Percentiles rank a stretch among this genome's conserved stretches.
Evolutionary conservation across 1,284 basidiomycete genomes (phyloP).

Genomic region (Anthracocystis walkeri): DNA sequence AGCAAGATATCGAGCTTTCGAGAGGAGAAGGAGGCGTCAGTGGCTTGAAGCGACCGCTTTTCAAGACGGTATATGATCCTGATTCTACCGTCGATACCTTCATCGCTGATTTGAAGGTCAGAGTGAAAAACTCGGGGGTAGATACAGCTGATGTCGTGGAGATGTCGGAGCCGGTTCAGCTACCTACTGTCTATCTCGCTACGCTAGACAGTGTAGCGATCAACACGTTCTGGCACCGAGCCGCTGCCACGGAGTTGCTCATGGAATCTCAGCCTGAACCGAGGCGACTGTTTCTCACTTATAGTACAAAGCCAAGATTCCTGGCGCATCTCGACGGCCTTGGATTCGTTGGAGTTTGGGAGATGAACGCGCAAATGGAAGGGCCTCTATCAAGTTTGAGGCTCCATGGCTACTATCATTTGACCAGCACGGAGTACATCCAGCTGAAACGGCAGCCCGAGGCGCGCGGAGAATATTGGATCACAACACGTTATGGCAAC

Average conservation of each 20-base stretch:
- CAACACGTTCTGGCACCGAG: constrained; percentile 9
- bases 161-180: not conserved
- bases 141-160: not conserved
- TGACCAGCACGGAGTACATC: not conserved
- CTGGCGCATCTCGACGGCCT: not conserved
- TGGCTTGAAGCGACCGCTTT: not conserved
- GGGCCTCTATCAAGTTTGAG: not conserved
- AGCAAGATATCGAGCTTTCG: not conserved
- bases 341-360: constrained; percentile 11
- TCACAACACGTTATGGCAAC: not conserved
- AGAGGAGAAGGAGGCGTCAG: not conserved
- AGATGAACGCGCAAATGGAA: not conserved
- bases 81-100: constrained; percentile 1
- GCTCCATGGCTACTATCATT: constrained; percentile 14
- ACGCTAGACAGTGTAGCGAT: not conserved
- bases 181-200: not conserved
- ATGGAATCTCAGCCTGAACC: not conserved
- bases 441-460: not conserved
- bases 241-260: constrained; percentile 5
- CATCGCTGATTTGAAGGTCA: not conserved
- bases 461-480: not conserved
- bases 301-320: not conserved
- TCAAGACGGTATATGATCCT: not conserved
- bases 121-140: not conserved
- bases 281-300: not conserved